A percentile compares a stretch with the other conserved stretches of the same genome.
Conservation (phyloP, 1,284 basidiomycete species). For the Singerocomus rubriflavus region DNA sequence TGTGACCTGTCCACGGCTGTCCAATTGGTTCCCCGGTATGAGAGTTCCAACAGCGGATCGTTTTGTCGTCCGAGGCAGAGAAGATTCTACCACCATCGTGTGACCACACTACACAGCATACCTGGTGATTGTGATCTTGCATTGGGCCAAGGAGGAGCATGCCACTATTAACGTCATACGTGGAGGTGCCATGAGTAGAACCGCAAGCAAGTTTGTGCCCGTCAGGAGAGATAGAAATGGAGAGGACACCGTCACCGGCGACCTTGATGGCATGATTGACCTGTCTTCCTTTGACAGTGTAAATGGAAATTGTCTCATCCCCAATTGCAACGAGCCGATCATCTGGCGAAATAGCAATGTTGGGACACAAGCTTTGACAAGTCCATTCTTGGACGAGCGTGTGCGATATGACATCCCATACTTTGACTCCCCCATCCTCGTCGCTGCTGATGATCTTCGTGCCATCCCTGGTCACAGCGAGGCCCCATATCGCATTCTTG, state of each 20-base stretch:
- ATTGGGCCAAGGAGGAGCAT: background rate
- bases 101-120: slow-evolving; percentile 13
- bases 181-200: background rate
- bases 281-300: background rate
- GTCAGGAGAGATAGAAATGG: slow-evolving; percentile 11
- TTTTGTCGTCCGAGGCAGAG: background rate
- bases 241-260: accelerated
- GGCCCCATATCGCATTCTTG: accelerated
- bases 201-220: slow-evolving; percentile 4
- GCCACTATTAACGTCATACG: slow-evolving; percentile 4
- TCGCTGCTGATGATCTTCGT: slow-evolving; percentile 1
- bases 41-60: slow-evolving; percentile 14
- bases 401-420: no score
- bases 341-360: slow-evolving; percentile 1
- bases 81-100: slow-evolving; percentile 7
- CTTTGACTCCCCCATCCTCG: background rate
- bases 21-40: slow-evolving; percentile 2
- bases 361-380: no score
- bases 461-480: slow-evolving; percentile 4
- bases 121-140: background rate
- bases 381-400: background rate
- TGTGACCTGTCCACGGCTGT: slow-evolving; percentile 10
- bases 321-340: background rate
- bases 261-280: background rate
- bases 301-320: accelerated